phyloP scores from a whole-genome alignment of 441 rosid genomes.

The Croton laevigatus region DNA sequence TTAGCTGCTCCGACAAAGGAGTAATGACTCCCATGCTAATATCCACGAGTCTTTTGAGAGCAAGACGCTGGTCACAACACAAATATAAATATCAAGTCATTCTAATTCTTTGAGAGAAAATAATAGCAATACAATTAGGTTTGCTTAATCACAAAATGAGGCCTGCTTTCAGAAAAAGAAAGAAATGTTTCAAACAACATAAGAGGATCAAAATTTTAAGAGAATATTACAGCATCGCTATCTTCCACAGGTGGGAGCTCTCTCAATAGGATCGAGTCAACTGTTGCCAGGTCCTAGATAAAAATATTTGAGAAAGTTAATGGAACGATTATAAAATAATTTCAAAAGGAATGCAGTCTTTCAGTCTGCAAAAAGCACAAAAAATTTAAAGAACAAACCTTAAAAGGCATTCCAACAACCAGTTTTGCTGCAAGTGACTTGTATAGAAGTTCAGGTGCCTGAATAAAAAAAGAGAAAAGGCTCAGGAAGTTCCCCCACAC shows the following conservation, averaged over 20 bases:
- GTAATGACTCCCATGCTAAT: slow-evolving; percentile 87
- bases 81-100: slow-evolving; percentile 21
- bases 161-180: neutral
- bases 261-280: slow-evolving; percentile 72
- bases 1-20: slow-evolving; percentile 92
- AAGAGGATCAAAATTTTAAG: slow-evolving; percentile 2
- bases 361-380: neutral
- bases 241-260: slow-evolving; percentile 88
- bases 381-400: slow-evolving; percentile 38
- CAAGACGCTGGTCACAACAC: slow-evolving; percentile 59
- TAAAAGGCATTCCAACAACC: slow-evolving; percentile 85
- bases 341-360: neutral
- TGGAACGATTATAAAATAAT: slow-evolving; percentile 2
- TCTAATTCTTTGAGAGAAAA: slow-evolving; percentile 11
- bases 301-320: slow-evolving; percentile 23
- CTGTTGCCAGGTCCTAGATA: slow-evolving; percentile 76
- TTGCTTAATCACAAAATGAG: slow-evolving; percentile 6
- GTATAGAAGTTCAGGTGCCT: slow-evolving; percentile 88
- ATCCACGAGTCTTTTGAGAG: slow-evolving; percentile 88
- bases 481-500: neutral
- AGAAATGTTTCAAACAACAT: neutral
- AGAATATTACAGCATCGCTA: slow-evolving; percentile 65
- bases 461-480: slow-evolving; percentile 5
- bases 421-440: slow-evolving; percentile 87
- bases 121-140: neutral